A percentile compares a stretch with the other conserved stretches of the same genome.
phyloP scores from a whole-genome alignment of 257 asterid species.

The Nicotiana obtusifolia region DNA sequence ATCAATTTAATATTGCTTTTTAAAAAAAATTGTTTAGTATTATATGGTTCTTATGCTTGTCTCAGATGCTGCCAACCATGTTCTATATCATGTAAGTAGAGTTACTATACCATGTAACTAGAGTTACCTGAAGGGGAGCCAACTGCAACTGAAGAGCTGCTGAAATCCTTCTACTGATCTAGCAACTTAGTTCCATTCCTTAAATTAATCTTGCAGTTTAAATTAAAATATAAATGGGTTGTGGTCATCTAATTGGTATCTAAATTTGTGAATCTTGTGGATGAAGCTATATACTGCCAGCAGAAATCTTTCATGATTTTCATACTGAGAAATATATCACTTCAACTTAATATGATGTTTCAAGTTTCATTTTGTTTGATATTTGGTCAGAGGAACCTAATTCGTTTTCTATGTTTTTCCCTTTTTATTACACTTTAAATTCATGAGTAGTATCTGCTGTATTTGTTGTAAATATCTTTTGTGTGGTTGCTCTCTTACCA shows the following conservation, averaged over 20 bases:
- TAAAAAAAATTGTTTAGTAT: not conserved
- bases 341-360: not conserved
- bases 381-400: not conserved
- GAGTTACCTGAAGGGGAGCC: not conserved
- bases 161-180: conserved; percentile 2
- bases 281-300: not conserved
- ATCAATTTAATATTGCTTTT: not conserved
- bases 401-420: not conserved
- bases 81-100: not conserved
- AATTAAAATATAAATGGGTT: not conserved
- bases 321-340: not conserved
- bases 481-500: not conserved
- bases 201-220: not conserved
- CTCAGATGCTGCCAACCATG: not conserved
- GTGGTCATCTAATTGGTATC: not conserved
- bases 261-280: not conserved
- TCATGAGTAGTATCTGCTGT: not conserved
- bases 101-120: not conserved
- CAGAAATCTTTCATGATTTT: not conserved
- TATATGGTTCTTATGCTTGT: not conserved
- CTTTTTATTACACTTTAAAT: not conserved
- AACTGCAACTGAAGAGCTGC: not conserved
- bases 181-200: conserved; percentile 1
- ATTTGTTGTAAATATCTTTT: not conserved
- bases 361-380: conserved; percentile 1